Conservation (phyloP, 257 asterid genomes). For the Lavandula angustifolia region DNA sequence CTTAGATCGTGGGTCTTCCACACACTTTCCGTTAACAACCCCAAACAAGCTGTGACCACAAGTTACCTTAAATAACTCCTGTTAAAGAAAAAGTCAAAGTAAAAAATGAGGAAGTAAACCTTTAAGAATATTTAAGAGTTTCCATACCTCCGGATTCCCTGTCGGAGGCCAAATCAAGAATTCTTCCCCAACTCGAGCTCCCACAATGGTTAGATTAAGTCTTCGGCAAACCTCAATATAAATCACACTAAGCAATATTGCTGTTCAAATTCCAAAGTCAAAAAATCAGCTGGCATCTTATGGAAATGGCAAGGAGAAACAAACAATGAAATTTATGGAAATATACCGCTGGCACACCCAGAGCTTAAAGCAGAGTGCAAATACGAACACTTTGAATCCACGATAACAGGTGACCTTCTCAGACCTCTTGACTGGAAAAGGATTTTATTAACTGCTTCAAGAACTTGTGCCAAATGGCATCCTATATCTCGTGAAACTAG, state of each 20-base stretch:
- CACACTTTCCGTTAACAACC: slow-evolving; percentile 84
- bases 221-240: slow-evolving; percentile 95
- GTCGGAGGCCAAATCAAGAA: slow-evolving; percentile 96
- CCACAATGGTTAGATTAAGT: slow-evolving; percentile 83
- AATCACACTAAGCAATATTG: slow-evolving; percentile 86
- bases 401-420: slow-evolving; percentile 68
- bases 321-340: slow-evolving; percentile 13
- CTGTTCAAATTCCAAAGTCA: slow-evolving; percentile 44
- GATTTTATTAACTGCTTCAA: slow-evolving; percentile 83
- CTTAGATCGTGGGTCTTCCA: slow-evolving; percentile 82
- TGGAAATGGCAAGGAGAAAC: slow-evolving; percentile 3
- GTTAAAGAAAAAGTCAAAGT: slow-evolving; percentile 13
- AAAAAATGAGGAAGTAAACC: neutral
- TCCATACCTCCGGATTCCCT: slow-evolving; percentile 84
- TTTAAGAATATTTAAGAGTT: neutral
- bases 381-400: slow-evolving; percentile 80
- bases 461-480: slow-evolving; percentile 70
- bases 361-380: slow-evolving; percentile 81
- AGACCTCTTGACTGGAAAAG: slow-evolving; percentile 75
- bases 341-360: slow-evolving; percentile 73
- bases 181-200: slow-evolving; percentile 98
- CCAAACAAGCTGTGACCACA: slow-evolving; percentile 86
- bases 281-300: slow-evolving; percentile 23
- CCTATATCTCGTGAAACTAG: slow-evolving; percentile 81
- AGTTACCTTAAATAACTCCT: slow-evolving; percentile 86